These are phyloP conservation scores for Vigna radiata DNA, from an alignment of 306 rosid genomes.

Conservation along the genomic window DNA sequence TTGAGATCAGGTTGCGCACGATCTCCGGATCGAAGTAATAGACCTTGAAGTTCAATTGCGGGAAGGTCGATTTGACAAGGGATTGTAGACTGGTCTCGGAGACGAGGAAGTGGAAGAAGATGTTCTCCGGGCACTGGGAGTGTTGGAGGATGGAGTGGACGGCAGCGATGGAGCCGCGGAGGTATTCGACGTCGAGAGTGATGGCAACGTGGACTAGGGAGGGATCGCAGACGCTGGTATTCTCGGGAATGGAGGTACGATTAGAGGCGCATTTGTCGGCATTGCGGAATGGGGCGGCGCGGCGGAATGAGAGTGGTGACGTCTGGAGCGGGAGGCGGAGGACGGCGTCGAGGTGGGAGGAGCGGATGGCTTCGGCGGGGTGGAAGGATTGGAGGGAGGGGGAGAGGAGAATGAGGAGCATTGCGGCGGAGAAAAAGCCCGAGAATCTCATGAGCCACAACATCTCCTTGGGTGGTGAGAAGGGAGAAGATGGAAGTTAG, in stretches of 20 bases:
- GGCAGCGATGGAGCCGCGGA: slow-evolving; percentile 80
- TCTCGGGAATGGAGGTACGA: background rate
- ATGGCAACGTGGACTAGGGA: slow-evolving; percentile 71
- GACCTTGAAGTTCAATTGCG: slow-evolving; percentile 61
- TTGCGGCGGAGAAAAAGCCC: slow-evolving; percentile 67
- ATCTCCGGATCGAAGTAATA: slow-evolving; percentile 67
- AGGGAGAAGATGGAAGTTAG: slow-evolving; percentile 45
- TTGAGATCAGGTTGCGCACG: slow-evolving; percentile 62
- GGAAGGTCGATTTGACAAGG: slow-evolving; percentile 63
- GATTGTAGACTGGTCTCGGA: slow-evolving; percentile 52
- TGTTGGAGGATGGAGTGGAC: slow-evolving; percentile 72
- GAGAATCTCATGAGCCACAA: slow-evolving; percentile 68
- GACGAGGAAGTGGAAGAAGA: slow-evolving; percentile 73
- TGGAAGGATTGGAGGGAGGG: slow-evolving; percentile 74
- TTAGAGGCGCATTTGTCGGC: slow-evolving; percentile 57
- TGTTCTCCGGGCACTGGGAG: slow-evolving; percentile 64
- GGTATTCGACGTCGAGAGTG: slow-evolving; percentile 69
- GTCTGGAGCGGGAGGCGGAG: slow-evolving; percentile 44
- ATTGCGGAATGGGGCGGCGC: slow-evolving; percentile 56
- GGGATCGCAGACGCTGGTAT: slow-evolving; percentile 54
- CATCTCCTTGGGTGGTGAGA: slow-evolving; percentile 48
- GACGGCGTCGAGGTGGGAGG: slow-evolving; percentile 53
- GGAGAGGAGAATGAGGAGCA: slow-evolving; percentile 63
- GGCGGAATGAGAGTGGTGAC: slow-evolving; percentile 53
- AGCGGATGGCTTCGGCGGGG: slow-evolving; percentile 77